Evolutionary conservation across 306 rosid genomes (phyloP).

Genomic region (Canavalia ensiformis): DNA sequence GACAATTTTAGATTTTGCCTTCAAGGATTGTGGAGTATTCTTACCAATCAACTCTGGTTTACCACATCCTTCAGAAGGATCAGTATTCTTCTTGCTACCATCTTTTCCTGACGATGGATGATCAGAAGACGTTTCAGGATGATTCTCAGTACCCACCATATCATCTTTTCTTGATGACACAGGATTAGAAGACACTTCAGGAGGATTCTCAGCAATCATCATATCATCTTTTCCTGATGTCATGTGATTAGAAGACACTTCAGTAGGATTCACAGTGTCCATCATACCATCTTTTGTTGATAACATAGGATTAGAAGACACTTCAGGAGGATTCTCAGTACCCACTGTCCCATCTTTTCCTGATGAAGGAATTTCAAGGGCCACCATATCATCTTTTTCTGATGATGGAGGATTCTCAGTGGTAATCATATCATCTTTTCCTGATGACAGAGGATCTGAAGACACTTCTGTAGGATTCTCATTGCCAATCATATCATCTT

Average conservation of each 20-base stretch:
- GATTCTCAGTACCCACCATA: conserved; percentile 34
- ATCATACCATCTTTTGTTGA: background rate
- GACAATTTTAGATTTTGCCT: conserved; percentile 60
- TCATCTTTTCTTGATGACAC: conserved; percentile 21
- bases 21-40: conserved; percentile 55
- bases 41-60: conserved; percentile 56
- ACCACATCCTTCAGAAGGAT: conserved; percentile 47
- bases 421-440: background rate
- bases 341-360: conserved; percentile 28
- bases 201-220: conserved; percentile 31
- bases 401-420: background rate
- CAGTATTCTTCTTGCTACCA: conserved; percentile 45
- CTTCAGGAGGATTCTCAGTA: conserved; percentile 37
- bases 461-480: conserved; percentile 27
- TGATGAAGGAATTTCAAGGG: background rate
- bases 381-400: conserved; percentile 19
- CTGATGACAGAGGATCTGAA: conserved; percentile 7
- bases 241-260: conserved; percentile 1
- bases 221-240: conserved; percentile 9
- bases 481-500: conserved; percentile 27
- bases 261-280: conserved; percentile 37
- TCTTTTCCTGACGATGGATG: conserved; percentile 41
- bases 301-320: background rate
- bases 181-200: background rate
- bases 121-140: conserved; percentile 9